Evolutionary conservation across 73 alveolate species (phyloP).

Genomic region (Paramecium biaurelia): DNA sequence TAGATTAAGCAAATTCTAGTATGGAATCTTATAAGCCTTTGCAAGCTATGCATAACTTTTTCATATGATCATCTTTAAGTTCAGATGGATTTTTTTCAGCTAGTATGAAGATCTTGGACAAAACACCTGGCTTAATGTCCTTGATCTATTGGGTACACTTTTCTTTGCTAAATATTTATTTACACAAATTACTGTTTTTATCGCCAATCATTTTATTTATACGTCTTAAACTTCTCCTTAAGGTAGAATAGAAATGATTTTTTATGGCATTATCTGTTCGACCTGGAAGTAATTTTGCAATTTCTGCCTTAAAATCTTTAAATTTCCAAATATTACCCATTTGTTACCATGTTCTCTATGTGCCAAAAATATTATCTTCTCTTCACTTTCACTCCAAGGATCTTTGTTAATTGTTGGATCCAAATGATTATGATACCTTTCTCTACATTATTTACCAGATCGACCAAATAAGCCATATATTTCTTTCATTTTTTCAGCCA

Average conservation of each 20-base stretch:
- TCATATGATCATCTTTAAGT: constrained; percentile 63
- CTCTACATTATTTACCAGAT: constrained; percentile 98
- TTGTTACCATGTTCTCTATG: constrained; percentile 93
- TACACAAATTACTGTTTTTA: constrained; percentile 49
- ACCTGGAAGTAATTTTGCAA: constrained; percentile 64
- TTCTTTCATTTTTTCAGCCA: constrained; percentile 75
- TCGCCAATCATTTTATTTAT: constrained; percentile 63
- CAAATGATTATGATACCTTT: constrained; percentile 97
- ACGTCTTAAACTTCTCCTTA: constrained; percentile 69
- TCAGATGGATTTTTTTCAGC: constrained; percentile 61
- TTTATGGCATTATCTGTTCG: constrained; percentile 82
- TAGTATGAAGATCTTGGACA: constrained; percentile 62
- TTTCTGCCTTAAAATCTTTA: constrained; percentile 54
- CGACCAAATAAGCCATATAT: constrained; percentile 71
- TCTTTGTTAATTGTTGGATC: constrained; percentile 93
- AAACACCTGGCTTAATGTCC: constrained; percentile 67
- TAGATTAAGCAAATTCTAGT: constrained; percentile 58
- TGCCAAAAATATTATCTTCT: constrained; percentile 84
- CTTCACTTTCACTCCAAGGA: constrained; percentile 94
- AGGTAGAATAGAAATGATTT: constrained; percentile 83
- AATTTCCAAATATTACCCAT: constrained; percentile 69
- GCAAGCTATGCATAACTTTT: constrained; percentile 56
- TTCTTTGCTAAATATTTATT: not conserved
- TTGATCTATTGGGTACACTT: constrained; percentile 61
- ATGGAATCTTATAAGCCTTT: constrained; percentile 61